Conservation (phyloP, 768 basidiomycete species). For the Trichaptum fuscoviolaceum region DNA sequence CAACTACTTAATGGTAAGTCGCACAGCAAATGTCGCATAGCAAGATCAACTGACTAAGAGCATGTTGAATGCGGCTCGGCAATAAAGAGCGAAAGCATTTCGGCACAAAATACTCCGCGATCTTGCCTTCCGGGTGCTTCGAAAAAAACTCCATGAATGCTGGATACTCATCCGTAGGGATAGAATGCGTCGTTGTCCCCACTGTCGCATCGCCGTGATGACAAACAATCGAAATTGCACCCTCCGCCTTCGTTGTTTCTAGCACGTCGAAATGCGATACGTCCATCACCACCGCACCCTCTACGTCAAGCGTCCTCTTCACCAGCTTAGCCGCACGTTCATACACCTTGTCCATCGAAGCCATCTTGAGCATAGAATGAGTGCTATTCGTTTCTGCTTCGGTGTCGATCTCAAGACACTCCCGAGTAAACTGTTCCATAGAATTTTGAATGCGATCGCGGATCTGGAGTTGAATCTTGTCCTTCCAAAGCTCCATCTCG, state of each 20-base stretch:
- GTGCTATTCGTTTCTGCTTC: constrained; percentile 35
- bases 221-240: constrained; percentile 60
- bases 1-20: constrained; percentile 41
- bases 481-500: constrained; percentile 93
- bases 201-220: constrained; percentile 60
- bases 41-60: constrained; percentile 56
- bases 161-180: constrained; percentile 68
- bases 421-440: constrained; percentile 94
- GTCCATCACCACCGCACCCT: constrained; percentile 89
- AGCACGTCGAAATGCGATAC: constrained; percentile 86
- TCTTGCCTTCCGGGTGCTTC: constrained; percentile 78
- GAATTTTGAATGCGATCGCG: constrained; percentile 90
- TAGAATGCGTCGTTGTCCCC: constrained; percentile 46
- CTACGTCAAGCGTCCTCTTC: constrained; percentile 84
- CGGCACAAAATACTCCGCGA: constrained; percentile 84
- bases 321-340: constrained; percentile 87
- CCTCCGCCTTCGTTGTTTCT: constrained; percentile 59
- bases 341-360: constrained; percentile 84
- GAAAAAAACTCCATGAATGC: constrained; percentile 73
- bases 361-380: constrained; percentile 19
- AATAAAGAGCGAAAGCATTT: constrained; percentile 78
- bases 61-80: constrained; percentile 79
- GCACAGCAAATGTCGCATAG: constrained; percentile 1
- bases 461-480: constrained; percentile 90
- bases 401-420: constrained; percentile 87